Base-by-base conservation (phyloP, 768 basidiomycete species). In the Amyloporia xantha region DNA sequence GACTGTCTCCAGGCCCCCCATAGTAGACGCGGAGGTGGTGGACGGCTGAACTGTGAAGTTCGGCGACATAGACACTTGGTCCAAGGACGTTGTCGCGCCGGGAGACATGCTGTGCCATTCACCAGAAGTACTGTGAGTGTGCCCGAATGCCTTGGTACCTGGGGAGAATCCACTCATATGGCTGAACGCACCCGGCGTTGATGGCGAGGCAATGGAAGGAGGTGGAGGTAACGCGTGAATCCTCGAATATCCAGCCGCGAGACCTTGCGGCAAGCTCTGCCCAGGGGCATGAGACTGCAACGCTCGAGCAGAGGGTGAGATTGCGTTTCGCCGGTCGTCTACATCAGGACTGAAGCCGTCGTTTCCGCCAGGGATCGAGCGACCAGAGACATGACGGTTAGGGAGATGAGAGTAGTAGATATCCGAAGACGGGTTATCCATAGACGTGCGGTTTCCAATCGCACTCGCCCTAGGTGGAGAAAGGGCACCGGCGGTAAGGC, bases 221-320 rank as follows among this genome's bases (percentile, higher is more conserved):
- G 61, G 59, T 3, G 65, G 66, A 0, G 77, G 75, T 23, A 75
- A 69, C 1, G 92, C 85, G 57, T 97, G 93, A 49, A 97, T 84
- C 50, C 92, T 76, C 24, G 89, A 92, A 61, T 92, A 84, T 0
- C 92, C 93, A 0, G 90, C 90, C 0, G 92, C 93, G 24, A 97
- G 77, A 27, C 93, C 93, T 48, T 94, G 91, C 1, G 94, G 92
- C 11, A 95, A 73, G 66, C 82, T 86, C 67, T 93, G 90, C 1
- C 92, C 92, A 0, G 93, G 92, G 1, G 90, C 91, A 56, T 94
- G 92, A 15, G 83, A 72, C 59, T 91, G 87, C 36, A 94, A 70
- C 1, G 90, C 92, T n/a, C 82, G 76, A 23, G 86, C 72, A 23
- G 81, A 77, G 0, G 92, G 87, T 12, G 83, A 85, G 1, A 82